Conservation (phyloP, 2,329 filamentous ascomycete genomes). For the Chrysosporium queenslandicum region DNA sequence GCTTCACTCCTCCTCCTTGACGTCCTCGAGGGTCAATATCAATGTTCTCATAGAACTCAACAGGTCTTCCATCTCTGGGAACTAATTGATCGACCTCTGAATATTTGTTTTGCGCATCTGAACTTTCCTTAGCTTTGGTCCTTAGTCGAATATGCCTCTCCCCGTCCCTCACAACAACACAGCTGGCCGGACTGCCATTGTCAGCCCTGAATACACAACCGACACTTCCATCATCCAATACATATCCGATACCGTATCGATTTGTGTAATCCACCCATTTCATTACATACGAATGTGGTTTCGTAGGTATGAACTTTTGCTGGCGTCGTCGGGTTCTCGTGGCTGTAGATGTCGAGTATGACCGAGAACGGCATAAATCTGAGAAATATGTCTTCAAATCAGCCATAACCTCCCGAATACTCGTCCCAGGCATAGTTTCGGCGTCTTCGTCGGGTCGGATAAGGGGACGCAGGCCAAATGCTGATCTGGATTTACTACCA, state of each 20-base stretch:
- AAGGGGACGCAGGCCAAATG: slow-evolving; percentile 27
- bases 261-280: slow-evolving; percentile 47
- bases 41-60: slow-evolving; percentile 42
- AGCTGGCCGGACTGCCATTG: slow-evolving; percentile 35
- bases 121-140: slow-evolving; percentile 31
- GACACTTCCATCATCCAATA: slow-evolving; percentile 42
- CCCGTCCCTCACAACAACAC: slow-evolving; percentile 39
- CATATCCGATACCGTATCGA: slow-evolving; percentile 43
- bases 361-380: slow-evolving; percentile 26
- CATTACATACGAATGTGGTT: slow-evolving; percentile 39
- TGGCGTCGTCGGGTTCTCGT: slow-evolving; percentile 22
- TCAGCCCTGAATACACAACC: slow-evolving; percentile 43
- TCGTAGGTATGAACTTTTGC: slow-evolving; percentile 21
- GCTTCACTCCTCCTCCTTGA: slow-evolving; percentile 30
- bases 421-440: slow-evolving; percentile 32
- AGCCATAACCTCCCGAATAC: slow-evolving; percentile 31
- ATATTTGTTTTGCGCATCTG: slow-evolving; percentile 24
- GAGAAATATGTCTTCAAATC: slow-evolving; percentile 33
- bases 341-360: slow-evolving; percentile 3
- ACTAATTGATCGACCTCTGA: slow-evolving; percentile 37
- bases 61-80: slow-evolving; percentile 32
- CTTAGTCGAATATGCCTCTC: slow-evolving; percentile 40
- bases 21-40: slow-evolving; percentile 26
- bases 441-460: slow-evolving; percentile 32
- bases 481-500: slow-evolving; percentile 16